Conservation (phyloP, 2,329 filamentous ascomycete species). For the Xylaria hypoxylon region DNA sequence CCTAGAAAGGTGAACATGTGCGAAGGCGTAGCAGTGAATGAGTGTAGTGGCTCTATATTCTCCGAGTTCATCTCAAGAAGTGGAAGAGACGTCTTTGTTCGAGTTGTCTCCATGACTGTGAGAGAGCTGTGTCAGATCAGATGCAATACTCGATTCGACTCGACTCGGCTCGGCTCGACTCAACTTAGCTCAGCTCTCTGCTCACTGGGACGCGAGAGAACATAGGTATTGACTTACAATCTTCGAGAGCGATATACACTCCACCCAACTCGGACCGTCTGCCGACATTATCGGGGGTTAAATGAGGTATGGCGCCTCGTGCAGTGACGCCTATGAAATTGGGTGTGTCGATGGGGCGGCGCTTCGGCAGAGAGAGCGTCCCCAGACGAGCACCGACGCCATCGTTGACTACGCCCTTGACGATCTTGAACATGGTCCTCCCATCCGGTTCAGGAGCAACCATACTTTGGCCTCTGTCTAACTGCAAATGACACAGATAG, state of each 20-base stretch:
- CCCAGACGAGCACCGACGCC: slow-evolving; percentile 72
- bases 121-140: slow-evolving; percentile 12
- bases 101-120: slow-evolving; percentile 65
- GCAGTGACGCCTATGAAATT: slow-evolving; percentile 85
- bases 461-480: slow-evolving; percentile 26
- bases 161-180: slow-evolving; percentile 1
- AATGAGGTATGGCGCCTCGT: slow-evolving; percentile 85
- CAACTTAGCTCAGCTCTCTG: too few species aligned
- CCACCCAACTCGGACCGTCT: slow-evolving; percentile 74
- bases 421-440: slow-evolving; percentile 60
- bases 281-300: slow-evolving; percentile 84
- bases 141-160: slow-evolving; percentile 4
- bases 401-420: slow-evolving; percentile 56
- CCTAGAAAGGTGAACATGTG: slow-evolving; percentile 77
- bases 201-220: neutral
- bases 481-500: neutral
- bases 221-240: slow-evolving; percentile 73
- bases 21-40: slow-evolving; percentile 79
- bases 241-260: slow-evolving; percentile 87
- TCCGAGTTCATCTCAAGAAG: slow-evolving; percentile 58
- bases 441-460: slow-evolving; percentile 36
- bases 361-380: slow-evolving; percentile 69
- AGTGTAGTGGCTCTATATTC: slow-evolving; percentile 70
- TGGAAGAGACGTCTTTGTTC: slow-evolving; percentile 59
- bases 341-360: slow-evolving; percentile 81